Evolutionary conservation across 495 filamentous ascomycete species (phyloP).

Genomic region (Tetracladium marchalianum): DNA sequence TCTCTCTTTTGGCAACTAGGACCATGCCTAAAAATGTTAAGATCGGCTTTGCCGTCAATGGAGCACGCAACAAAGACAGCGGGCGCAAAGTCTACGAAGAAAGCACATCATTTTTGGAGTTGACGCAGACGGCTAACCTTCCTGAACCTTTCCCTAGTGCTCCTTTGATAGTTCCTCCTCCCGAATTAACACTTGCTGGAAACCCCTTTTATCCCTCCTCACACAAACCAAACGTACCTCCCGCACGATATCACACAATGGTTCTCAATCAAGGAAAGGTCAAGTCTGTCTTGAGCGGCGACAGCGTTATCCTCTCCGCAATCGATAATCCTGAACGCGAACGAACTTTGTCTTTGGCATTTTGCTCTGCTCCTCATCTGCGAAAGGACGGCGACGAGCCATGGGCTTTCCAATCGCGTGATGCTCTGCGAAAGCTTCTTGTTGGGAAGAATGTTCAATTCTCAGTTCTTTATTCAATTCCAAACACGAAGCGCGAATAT

Average conservation of each 20-base stretch:
- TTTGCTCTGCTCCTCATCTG: slow-evolving; percentile 78
- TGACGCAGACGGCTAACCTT: slow-evolving; percentile 9
- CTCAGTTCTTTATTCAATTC: slow-evolving; percentile 71
- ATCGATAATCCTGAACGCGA: slow-evolving; percentile 67
- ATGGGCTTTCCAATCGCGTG: slow-evolving; percentile 85
- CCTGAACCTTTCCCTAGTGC: slow-evolving; percentile 16
- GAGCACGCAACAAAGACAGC: too few relatives aligned
- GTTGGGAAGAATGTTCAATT: slow-evolving; percentile 86
- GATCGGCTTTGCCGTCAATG: slow-evolving; percentile 9
- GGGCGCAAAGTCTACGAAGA: not conserved
- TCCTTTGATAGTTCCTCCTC: slow-evolving; percentile 3
- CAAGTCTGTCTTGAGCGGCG: slow-evolving; percentile 87
- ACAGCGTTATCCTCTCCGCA: slow-evolving; percentile 71
- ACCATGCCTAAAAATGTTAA: slow-evolving; percentile 11
- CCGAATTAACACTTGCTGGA: not conserved
- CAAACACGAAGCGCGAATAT: slow-evolving; percentile 79
- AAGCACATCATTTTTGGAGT: slow-evolving; percentile 1
- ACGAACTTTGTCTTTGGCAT: slow-evolving; percentile 79
- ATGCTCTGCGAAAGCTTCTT: slow-evolving; percentile 71
- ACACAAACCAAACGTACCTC: slow-evolving; percentile 5
- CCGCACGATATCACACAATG: slow-evolving; percentile 11
- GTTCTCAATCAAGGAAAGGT: slow-evolving; percentile 58
- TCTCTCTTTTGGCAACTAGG: too few relatives aligned
- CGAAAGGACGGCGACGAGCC: slow-evolving; percentile 86
- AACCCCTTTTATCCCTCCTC: not conserved